Evolutionary conservation across 139 green algal genomes (phyloP).

Genomic region (Nannochloris sp.): DNA sequence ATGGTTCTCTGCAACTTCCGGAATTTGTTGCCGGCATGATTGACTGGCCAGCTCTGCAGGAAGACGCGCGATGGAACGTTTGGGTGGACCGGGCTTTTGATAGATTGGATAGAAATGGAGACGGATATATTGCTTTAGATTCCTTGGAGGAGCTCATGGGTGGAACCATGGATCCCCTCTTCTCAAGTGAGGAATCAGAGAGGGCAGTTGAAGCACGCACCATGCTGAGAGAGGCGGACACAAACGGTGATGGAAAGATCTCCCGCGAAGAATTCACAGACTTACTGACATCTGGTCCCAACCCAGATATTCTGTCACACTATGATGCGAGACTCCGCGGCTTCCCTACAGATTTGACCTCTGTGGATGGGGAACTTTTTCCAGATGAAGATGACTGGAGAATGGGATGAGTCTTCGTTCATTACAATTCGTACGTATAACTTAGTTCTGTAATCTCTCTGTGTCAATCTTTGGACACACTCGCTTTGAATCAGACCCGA

Average conservation of each 20-base stretch:
- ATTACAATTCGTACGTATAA: no score
- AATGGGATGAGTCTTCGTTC: not conserved
- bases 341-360: slow-evolving; percentile 3
- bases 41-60: slow-evolving; percentile 61
- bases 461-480: slow-evolving; percentile 50
- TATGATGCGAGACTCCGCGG: slow-evolving; percentile 38
- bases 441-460: slow-evolving; percentile 6
- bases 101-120: slow-evolving; percentile 67
- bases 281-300: slow-evolving; percentile 38
- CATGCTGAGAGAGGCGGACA: slow-evolving; percentile 80
- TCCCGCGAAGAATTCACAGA: slow-evolving; percentile 61
- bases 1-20: slow-evolving; percentile 57
- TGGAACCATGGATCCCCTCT: not conserved
- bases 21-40: slow-evolving; percentile 81
- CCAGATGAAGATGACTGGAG: slow-evolving; percentile 4
- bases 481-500: slow-evolving; percentile 5
- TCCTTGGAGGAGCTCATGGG: slow-evolving; percentile 47
- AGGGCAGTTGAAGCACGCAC: slow-evolving; percentile 49
- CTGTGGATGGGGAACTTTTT: not conserved
- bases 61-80: slow-evolving; percentile 28
- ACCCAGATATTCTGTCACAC: slow-evolving; percentile 42
- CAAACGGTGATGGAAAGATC: slow-evolving; percentile 74
- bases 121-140: slow-evolving; percentile 74
- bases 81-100: slow-evolving; percentile 52
- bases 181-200: slow-evolving; percentile 11